Conservation (phyloP, 2,329 filamentous ascomycete genomes). For the Apiospora aurea region DNA sequence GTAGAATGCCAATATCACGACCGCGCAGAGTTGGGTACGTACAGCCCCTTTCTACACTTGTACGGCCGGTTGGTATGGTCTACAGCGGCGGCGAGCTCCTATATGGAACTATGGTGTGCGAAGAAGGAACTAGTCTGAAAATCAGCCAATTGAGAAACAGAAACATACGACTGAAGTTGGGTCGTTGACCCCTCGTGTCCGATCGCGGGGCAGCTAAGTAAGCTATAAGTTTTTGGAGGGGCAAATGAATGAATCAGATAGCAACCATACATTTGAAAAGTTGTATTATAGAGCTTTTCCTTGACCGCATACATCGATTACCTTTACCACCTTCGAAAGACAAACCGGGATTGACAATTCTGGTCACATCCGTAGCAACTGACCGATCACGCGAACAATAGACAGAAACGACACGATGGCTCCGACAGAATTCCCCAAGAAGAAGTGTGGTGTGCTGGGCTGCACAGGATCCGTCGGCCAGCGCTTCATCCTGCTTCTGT, state of each 20-base stretch:
- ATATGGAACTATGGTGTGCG: background rate
- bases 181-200: conserved; percentile 6
- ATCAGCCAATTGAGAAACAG: conserved; percentile 9
- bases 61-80: background rate
- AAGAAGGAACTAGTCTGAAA: background rate
- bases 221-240: conserved; percentile 28
- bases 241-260: conserved; percentile 22
- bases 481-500: conserved; percentile 91
- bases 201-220: conserved; percentile 24
- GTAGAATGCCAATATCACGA: background rate
- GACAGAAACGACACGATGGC: conserved; percentile 15
- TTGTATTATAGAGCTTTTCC: conserved; percentile 17
- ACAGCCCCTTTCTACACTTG: background rate
- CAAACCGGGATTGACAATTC: background rate
- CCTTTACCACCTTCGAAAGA: background rate
- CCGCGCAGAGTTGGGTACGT: background rate
- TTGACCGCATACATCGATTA: too few relatives aligned
- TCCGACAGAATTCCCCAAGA: conserved; percentile 19
- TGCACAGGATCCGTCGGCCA: conserved; percentile 95
- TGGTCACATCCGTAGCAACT: conserved; percentile 22
- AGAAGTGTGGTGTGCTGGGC: conserved; percentile 73
- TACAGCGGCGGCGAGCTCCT: background rate
- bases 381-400: background rate
- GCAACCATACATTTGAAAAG: conserved; percentile 31
- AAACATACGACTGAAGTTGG: conserved; percentile 14